phyloP scores from a whole-genome alignment of 2,329 filamentous ascomycete genomes.

The Emergomyces pasteurianus region DNA sequence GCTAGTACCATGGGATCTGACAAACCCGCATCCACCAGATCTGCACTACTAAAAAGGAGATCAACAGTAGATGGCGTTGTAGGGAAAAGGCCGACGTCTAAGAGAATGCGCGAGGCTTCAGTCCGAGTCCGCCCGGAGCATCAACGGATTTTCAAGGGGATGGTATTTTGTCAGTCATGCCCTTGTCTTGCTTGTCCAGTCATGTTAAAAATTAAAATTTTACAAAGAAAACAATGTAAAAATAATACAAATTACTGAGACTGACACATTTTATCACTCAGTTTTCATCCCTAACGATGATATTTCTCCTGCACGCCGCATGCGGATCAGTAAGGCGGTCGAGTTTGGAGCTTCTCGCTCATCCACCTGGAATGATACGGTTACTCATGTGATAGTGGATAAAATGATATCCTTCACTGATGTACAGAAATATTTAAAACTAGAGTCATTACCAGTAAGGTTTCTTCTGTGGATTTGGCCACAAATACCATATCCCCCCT shows the following conservation, averaged over 20 bases:
- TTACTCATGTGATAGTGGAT: slow-evolving; percentile 76
- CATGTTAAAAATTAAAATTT: neutral
- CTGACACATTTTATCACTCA: slow-evolving; percentile 15
- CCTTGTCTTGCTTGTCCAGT: neutral
- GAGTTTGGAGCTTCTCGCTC: slow-evolving; percentile 67
- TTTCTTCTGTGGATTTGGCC: neutral
- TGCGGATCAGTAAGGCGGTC: slow-evolving; percentile 62
- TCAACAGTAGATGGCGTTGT: neutral
- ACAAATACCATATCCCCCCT: neutral
- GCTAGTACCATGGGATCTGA: neutral
- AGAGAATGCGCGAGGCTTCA: slow-evolving; percentile 20
- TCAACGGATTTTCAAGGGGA: slow-evolving; percentile 46
- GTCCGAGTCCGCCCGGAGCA: slow-evolving; percentile 39
- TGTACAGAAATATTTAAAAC: slow-evolving; percentile 45
- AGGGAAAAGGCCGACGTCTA: neutral
- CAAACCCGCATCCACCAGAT: neutral
- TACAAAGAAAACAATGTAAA: too few relatives aligned
- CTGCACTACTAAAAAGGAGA: neutral
- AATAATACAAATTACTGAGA: too few relatives aligned
- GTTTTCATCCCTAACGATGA: slow-evolving; percentile 75
- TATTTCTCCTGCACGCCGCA: slow-evolving; percentile 51
- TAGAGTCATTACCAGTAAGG: slow-evolving; percentile 38
- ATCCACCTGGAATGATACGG: slow-evolving; percentile 38
- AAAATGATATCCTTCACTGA: slow-evolving; percentile 52
- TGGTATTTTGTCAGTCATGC: slow-evolving; percentile 44